These are phyloP conservation scores for Sanghuangporus weigelae DNA, from an alignment of 1,284 basidiomycete genomes.

Conservation along the genomic window DNA sequence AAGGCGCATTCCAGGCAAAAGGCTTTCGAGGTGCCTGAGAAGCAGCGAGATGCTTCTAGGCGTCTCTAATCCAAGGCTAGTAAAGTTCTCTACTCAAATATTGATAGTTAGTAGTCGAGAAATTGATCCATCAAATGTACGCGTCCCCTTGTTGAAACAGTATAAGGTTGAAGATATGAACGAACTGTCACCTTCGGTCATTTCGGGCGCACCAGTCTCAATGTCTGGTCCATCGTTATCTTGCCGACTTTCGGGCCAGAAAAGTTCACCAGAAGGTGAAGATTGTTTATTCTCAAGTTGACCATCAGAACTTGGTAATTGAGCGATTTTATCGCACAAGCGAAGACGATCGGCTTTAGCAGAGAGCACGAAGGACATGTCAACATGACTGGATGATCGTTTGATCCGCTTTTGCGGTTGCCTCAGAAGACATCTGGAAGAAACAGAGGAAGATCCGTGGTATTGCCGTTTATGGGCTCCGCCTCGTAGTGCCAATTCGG, in stretches of 20 bases:
- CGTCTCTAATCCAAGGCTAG: not conserved
- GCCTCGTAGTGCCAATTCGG: not conserved
- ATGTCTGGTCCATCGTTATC: not conserved
- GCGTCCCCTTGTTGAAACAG: not conserved
- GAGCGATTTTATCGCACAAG: not conserved
- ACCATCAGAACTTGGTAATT: not conserved
- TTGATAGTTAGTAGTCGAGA: not conserved
- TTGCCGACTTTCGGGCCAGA: constrained; percentile 5
- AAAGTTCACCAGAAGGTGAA: not conserved
- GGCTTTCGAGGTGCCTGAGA: constrained; percentile 3
- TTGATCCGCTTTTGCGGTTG: constrained; percentile 9
- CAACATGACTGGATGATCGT: constrained; percentile 11
- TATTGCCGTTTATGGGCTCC: not conserved
- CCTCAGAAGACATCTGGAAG: not conserved
- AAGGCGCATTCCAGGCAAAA: constrained; percentile 4
- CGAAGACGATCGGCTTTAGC: constrained; percentile 13
- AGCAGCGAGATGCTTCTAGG: not conserved
- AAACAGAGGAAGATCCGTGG: not conserved
- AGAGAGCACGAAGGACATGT: constrained; percentile 16
- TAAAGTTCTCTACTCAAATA: not conserved
- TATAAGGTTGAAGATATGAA: not conserved
- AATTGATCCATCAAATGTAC: not conserved
- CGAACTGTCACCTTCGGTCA: not conserved
- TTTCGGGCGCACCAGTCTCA: not conserved
- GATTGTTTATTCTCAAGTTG: not conserved